phyloP scores from a whole-genome alignment of 1,139 yeast genomes.

The Taphrina communis region DNA sequence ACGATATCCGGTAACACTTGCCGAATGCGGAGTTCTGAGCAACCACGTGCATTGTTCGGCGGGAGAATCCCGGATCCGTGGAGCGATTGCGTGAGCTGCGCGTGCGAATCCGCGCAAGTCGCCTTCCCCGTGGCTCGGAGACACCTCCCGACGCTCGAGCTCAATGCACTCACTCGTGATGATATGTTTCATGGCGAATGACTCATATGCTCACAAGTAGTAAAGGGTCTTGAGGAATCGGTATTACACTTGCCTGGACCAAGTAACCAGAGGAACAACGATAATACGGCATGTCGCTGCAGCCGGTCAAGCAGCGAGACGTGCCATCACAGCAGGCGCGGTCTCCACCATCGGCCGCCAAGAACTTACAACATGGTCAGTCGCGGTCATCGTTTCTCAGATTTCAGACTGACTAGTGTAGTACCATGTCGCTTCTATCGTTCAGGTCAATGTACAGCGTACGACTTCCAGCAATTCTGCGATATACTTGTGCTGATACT shows the following conservation, averaged over 20 bases:
- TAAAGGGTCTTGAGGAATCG: neutral
- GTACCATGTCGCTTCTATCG: conserved; percentile 40
- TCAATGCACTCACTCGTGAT: no score
- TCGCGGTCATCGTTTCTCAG: neutral
- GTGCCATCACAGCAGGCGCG: conserved; percentile 18
- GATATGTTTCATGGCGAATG: no score
- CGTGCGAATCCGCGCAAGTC: no score
- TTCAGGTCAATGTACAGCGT: conserved; percentile 40
- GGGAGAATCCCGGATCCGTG: no score
- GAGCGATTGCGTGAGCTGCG: conserved; percentile 2
- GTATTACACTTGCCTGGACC: no score
- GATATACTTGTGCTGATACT: neutral
- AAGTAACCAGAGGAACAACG: neutral
- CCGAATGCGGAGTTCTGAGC: neutral
- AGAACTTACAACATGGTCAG: conserved; percentile 39
- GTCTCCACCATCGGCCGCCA: conserved; percentile 34
- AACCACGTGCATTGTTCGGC: no score
- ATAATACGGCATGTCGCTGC: conserved; percentile 5
- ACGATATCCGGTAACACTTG: conserved; percentile 12
- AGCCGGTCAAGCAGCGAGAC: conserved; percentile 16
- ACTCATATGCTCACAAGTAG: neutral
- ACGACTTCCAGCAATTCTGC: neutral
- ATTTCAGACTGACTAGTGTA: neutral
- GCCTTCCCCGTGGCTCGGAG: no score
- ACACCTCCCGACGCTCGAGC: no score